Conservation (phyloP, 495 filamentous ascomycete genomes). For the Mytilinidion resinicola region DNA sequence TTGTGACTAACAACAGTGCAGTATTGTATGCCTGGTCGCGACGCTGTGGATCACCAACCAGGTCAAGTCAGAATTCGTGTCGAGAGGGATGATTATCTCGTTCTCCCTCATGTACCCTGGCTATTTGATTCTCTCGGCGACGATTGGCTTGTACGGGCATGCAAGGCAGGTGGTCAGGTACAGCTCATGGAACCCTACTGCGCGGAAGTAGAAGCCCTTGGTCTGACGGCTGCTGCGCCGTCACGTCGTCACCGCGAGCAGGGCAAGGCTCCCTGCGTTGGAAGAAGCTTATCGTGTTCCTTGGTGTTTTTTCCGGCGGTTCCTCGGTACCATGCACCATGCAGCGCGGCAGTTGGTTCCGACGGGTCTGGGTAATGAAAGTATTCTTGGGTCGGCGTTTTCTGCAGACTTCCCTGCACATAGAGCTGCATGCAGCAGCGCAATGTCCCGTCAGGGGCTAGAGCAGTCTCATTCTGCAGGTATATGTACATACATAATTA, state of each 20-base stretch:
- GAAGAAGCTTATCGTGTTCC: not conserved
- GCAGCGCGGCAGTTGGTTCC: no score
- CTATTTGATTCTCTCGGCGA: constrained; percentile 32
- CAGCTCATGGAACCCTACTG: constrained; percentile 35
- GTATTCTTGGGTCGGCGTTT: no score
- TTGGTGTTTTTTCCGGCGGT: no score
- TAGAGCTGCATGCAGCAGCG: no score
- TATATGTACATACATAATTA: no score
- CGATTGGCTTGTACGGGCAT: constrained; percentile 36
- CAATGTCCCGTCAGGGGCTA: no score
- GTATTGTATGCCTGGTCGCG: constrained; percentile 28
- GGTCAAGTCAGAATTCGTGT: constrained; percentile 32
- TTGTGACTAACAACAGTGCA: constrained; percentile 6
- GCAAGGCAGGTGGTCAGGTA: constrained; percentile 35
- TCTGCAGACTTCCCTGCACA: no score
- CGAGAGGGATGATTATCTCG: constrained; percentile 26
- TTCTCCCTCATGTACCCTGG: constrained; percentile 31
- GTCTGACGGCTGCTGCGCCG: not conserved
- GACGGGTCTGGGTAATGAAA: no score
- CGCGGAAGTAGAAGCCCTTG: constrained; percentile 17
- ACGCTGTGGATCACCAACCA: constrained; percentile 34
- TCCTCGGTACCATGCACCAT: no score
- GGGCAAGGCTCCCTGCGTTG: not conserved
- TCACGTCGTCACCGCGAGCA: not conserved
- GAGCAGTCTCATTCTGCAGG: no score